These are phyloP conservation scores for Botryotinia globosa DNA, from an alignment of 2,329 filamentous ascomycete genomes.

Conservation along the genomic window DNA sequence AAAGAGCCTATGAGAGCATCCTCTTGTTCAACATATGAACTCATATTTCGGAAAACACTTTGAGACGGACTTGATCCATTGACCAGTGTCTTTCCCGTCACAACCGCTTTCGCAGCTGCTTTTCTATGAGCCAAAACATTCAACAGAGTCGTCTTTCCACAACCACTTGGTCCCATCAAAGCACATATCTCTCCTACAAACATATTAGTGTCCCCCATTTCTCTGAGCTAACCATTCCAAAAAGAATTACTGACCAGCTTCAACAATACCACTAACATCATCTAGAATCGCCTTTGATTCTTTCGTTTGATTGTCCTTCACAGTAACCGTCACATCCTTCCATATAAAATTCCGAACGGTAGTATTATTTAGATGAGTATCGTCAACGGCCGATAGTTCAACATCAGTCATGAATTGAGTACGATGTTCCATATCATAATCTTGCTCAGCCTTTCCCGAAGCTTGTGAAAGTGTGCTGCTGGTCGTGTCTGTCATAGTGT, in stretches of 20 bases:
- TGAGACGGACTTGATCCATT: slow-evolving; percentile 59
- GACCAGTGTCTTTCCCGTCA: slow-evolving; percentile 55
- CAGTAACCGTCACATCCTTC: slow-evolving; percentile 64
- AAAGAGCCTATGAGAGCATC: slow-evolving; percentile 79
- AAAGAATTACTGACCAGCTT: slow-evolving; percentile 49
- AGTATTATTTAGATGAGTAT: slow-evolving; percentile 56
- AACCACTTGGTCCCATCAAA: slow-evolving; percentile 72
- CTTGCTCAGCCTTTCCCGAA: slow-evolving; percentile 12
- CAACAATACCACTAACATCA: slow-evolving; percentile 59
- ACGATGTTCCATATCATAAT: slow-evolving; percentile 11
- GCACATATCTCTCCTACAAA: slow-evolving; percentile 66
- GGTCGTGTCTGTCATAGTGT: slow-evolving; percentile 17
- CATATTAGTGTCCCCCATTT: slow-evolving; percentile 5
- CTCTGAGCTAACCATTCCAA: background rate
- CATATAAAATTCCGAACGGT: slow-evolving; percentile 64
- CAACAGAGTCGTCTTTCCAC: slow-evolving; percentile 80
- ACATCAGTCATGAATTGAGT: slow-evolving; percentile 30
- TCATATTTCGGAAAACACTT: slow-evolving; percentile 60
- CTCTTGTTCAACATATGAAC: slow-evolving; percentile 82
- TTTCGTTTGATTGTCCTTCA: slow-evolving; percentile 68
- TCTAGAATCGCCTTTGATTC: slow-evolving; percentile 61
- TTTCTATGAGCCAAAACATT: slow-evolving; percentile 69
- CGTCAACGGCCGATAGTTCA: slow-evolving; percentile 30
- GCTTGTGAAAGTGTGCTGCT: slow-evolving; percentile 15
- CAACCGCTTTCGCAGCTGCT: slow-evolving; percentile 51